Evolutionary conservation across 106 monocot species (phyloP), one percentile per base, ranked within the genome.

Genomic region (Apostasia shenzhenica): DNA sequence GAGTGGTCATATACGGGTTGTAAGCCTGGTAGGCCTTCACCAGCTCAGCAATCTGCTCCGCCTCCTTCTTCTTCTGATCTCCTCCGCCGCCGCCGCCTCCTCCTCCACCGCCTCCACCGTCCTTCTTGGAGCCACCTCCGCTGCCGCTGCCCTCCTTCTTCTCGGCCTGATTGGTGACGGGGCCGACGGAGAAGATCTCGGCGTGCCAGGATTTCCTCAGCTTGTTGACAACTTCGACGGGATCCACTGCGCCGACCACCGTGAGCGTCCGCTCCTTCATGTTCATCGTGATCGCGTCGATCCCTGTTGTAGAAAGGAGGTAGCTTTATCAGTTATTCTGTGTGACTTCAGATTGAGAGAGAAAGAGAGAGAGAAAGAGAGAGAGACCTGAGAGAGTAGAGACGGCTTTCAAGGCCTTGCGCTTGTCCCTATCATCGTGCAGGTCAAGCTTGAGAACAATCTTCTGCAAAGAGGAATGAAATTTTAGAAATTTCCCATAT

Each of bases 371-470:
- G 53, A 52, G 53, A 68, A 41, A 68, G 53, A 50, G 37, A 55
- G 53, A 54, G 41, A 52, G 26, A 70, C 73, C 54, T 55, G 14
- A 12, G 55, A 73, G 8, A 13, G 64, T 73, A 37, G 73, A 54
- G 55, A 66, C 73, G 4, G 65, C 64, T 49, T 73, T 73, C 73
- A 73, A 46, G 66, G 65, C 73, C 66, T 73, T 73, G 51, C 56
- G 54, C 61, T 73, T 73, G 66, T 65, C 65, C 26, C 45, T 57
- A 65, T 73, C 65, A 48, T 73, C 73, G 47, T 66, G 65, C 10
- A 73, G 39, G 10, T 57, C 56, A 13, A 73, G 39, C 14, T 66
- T 66, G 45, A 73, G 46, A 42, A 73, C 73, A 46, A 54, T 55
- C 52, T 66, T 73, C 73, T 73, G 59, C 14, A 68, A 41, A 54